phyloP scores from a whole-genome alignment of 306 rosid species.

The Malus sieversii region DNA sequence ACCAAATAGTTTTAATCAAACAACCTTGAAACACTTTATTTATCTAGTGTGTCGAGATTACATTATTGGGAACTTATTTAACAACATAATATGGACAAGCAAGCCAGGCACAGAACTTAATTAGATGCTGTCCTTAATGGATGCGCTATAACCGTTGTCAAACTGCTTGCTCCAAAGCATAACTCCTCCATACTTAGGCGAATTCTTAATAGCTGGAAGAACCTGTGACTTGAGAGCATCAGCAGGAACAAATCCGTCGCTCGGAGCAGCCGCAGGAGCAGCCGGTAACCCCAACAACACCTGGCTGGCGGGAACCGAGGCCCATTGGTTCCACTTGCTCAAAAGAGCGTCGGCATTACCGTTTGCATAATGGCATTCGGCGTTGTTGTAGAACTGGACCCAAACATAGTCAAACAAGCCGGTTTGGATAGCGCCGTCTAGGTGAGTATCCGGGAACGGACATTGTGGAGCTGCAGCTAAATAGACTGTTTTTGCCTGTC shows the following conservation, averaged over 20 bases:
- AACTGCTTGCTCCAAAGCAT: constrained; percentile 48
- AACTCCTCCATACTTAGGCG: constrained; percentile 53
- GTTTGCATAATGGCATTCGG: constrained; percentile 30
- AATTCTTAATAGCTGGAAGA: constrained; percentile 41
- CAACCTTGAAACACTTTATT: no score
- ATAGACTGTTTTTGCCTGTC: constrained; percentile 14
- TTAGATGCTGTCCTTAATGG: constrained; percentile 26
- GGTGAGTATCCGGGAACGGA: constrained; percentile 35
- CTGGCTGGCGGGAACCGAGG: constrained; percentile 8
- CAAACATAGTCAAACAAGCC: constrained; percentile 54
- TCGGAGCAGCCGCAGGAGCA: constrained; percentile 44
- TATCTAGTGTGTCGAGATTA: neutral
- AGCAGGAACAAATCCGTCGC: constrained; percentile 43
- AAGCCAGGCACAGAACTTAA: neutral
- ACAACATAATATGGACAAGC: neutral
- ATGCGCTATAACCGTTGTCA: constrained; percentile 29
- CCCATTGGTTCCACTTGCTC: constrained; percentile 47
- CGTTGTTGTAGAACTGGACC: constrained; percentile 71
- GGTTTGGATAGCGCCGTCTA: constrained; percentile 34
- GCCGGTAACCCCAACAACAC: constrained; percentile 65
- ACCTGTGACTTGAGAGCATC: constrained; percentile 21
- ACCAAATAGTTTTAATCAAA: no score
- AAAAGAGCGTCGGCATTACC: constrained; percentile 29
- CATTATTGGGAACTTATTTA: neutral
- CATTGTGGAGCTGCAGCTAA: constrained; percentile 67